Percentiles rank a stretch among this genome's conserved stretches.
Conservation (phyloP, 176 grass and related monocot genomes). For the Thalia dealbata region DNA sequence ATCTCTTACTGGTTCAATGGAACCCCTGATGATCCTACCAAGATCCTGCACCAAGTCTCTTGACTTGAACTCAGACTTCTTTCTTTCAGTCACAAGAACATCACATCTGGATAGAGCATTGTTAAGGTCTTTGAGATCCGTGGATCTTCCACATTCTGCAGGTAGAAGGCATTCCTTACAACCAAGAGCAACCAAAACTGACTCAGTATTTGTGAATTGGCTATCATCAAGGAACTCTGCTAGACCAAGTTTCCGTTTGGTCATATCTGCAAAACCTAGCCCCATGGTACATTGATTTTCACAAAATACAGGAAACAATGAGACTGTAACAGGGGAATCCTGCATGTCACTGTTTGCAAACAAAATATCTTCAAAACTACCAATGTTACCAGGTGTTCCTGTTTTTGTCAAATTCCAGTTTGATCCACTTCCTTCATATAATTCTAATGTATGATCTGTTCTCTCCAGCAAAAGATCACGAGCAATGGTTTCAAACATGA, state of each 20-base stretch:
- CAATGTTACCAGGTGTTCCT: slow-evolving; percentile 88
- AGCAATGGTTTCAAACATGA: slow-evolving; percentile 89
- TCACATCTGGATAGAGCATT: slow-evolving; percentile 62
- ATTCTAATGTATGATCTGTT: slow-evolving; percentile 69
- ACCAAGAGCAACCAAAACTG: slow-evolving; percentile 75
- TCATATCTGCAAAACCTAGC: slow-evolving; percentile 85
- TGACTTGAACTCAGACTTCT: slow-evolving; percentile 84
- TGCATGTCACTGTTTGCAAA: slow-evolving; percentile 99
- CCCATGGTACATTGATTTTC: slow-evolving; percentile 69
- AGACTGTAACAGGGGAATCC: slow-evolving; percentile 75
- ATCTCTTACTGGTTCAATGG: slow-evolving; percentile 76
- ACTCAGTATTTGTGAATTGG: slow-evolving; percentile 87
- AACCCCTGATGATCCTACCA: slow-evolving; percentile 75
- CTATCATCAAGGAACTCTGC: slow-evolving; percentile 88
- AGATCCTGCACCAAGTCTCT: slow-evolving; percentile 89
- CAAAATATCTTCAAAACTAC: slow-evolving; percentile 93
- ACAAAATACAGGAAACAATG: slow-evolving; percentile 52
- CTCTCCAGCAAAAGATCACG: slow-evolving; percentile 86
- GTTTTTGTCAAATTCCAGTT: slow-evolving; percentile 83
- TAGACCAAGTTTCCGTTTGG: slow-evolving; percentile 68
- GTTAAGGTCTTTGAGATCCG: slow-evolving; percentile 58
- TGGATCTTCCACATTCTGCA: slow-evolving; percentile 57
- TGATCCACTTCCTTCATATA: slow-evolving; percentile 89
- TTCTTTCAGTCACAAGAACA: slow-evolving; percentile 67
- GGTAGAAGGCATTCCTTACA: slow-evolving; percentile 93